Conservation (phyloP, 371 early-diverging fungal genomes). For the Mucor circinelloides region DNA sequence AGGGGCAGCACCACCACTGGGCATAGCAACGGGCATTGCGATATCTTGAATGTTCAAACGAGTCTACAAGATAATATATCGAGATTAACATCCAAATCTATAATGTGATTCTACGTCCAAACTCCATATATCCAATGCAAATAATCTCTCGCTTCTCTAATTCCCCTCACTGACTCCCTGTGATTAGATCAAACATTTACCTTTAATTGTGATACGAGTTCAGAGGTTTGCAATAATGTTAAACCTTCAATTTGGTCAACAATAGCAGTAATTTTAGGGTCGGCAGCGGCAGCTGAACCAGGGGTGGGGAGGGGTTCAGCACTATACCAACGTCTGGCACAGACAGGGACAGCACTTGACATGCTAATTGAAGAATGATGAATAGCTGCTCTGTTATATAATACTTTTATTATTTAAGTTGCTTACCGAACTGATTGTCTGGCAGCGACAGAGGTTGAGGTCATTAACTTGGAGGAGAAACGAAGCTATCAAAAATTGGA, state of each 20-base stretch:
- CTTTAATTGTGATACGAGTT: constrained; percentile 88
- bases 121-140: background rate
- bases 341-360: constrained; percentile 29
- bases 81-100: background rate
- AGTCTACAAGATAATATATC: constrained; percentile 45
- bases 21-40: constrained; percentile 81
- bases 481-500: constrained; percentile 36
- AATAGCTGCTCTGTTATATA: background rate
- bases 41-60: constrained; percentile 92
- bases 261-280: constrained; percentile 81
- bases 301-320: constrained; percentile 62
- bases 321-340: constrained; percentile 46
- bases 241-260: constrained; percentile 88
- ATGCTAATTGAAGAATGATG: constrained; percentile 17
- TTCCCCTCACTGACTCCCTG: background rate
- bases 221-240: constrained; percentile 91
- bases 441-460: constrained; percentile 29
- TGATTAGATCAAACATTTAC: constrained; percentile 37
- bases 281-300: constrained; percentile 53
- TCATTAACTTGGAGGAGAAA: constrained; percentile 42
- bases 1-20: constrained; percentile 63
- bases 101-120: background rate
- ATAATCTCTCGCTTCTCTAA: background rate
- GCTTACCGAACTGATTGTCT: constrained; percentile 47
- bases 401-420: background rate